Base-by-base conservation (phyloP, 176 grass and related monocot species). In the Cenchrus fungigraminus region DNA sequence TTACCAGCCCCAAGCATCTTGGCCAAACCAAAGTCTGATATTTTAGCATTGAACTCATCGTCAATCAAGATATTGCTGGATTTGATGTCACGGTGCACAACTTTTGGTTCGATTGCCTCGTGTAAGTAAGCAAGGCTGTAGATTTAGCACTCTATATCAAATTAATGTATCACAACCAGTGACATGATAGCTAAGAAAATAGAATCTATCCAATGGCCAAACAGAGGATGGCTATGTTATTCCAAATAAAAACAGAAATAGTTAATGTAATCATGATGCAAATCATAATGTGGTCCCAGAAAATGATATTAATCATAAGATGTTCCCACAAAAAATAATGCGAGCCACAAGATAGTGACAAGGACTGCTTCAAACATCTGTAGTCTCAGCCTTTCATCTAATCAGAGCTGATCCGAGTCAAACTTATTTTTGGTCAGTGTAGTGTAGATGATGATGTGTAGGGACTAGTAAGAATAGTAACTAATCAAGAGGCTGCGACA, bases 1-100 rank as follows among this genome's bases (percentile, higher is more conserved):
- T 98, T 98, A 79, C 95, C 95, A 82, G 95, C 93, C 77, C 95
- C 95, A 68, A 98, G 85, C 89, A 98, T 92, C 91, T 98, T 98
- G 75, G 95, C 95, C 47, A 98, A 91, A 88, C 95, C 95, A 62
- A 98, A 98, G 55, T 98, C 95, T 16, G 95, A 98, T 84, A 98
- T 88, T 79, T 98, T 98, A 17, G 95, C 93, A 85, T 98, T 92
- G 58, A 98, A 98, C 62, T 98, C 93, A 68, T 98, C 95, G 0
- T 95, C 95, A 42, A 98, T 98, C 84, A 98, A 91, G 76, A 96
- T 96, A 79, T 96, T 96, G 42, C 94, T 96, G 20, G 94, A 84
- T 73, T 96, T 96, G 69, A 98, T 95, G 67, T 98, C 95, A 74
- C 95, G 92, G 82, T 98, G 95, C 83, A 98, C 95, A 63, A 98